Percentiles rank a stretch among this genome's conserved stretches.
Evolutionary conservation across 345 rosid genomes (phyloP).

Genomic region (Carallia brachiata): DNA sequence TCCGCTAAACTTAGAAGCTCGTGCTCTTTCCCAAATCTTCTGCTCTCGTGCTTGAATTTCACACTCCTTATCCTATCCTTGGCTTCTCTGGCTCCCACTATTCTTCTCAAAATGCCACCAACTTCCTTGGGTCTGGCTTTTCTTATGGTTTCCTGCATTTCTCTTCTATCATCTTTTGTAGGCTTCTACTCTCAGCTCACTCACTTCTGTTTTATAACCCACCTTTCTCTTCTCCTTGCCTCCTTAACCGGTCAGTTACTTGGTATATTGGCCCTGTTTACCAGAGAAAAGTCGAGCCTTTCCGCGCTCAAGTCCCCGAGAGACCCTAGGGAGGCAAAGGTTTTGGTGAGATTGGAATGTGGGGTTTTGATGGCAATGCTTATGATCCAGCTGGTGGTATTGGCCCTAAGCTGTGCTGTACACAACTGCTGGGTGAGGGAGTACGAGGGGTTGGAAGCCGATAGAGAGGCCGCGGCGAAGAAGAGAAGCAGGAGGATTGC

Average conservation of each 20-base stretch:
- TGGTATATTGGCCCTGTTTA: slow-evolving; percentile 36
- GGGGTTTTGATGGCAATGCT: slow-evolving; percentile 59
- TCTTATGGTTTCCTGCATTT: slow-evolving; percentile 42
- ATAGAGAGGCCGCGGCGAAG: slow-evolving; percentile 41
- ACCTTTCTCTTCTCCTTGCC: slow-evolving; percentile 46
- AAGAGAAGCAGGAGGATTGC: slow-evolving; percentile 46
- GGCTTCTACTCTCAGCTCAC: slow-evolving; percentile 52
- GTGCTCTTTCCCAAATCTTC: slow-evolving; percentile 51
- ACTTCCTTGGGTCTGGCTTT: slow-evolving; percentile 53
- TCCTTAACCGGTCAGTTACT: slow-evolving; percentile 45
- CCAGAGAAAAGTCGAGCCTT: slow-evolving; percentile 47
- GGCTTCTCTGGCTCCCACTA: slow-evolving; percentile 46
- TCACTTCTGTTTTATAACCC: slow-evolving; percentile 50
- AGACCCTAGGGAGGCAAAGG: slow-evolving; percentile 55
- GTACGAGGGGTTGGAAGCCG: slow-evolving; percentile 45
- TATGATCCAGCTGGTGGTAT: slow-evolving; percentile 40
- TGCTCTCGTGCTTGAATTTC: slow-evolving; percentile 53
- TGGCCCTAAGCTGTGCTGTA: slow-evolving; percentile 46
- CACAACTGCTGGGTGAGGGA: slow-evolving; percentile 55
- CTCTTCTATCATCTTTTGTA: slow-evolving; percentile 45
- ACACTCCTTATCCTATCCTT: slow-evolving; percentile 49
- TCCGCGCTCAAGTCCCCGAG: slow-evolving; percentile 40
- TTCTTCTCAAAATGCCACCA: slow-evolving; percentile 62
- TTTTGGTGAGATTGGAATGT: slow-evolving; percentile 62
- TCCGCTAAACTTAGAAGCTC: slow-evolving; percentile 47